phyloP scores from a whole-genome alignment of 371 early-diverging fungal species.

The Mucor indicus region DNA sequence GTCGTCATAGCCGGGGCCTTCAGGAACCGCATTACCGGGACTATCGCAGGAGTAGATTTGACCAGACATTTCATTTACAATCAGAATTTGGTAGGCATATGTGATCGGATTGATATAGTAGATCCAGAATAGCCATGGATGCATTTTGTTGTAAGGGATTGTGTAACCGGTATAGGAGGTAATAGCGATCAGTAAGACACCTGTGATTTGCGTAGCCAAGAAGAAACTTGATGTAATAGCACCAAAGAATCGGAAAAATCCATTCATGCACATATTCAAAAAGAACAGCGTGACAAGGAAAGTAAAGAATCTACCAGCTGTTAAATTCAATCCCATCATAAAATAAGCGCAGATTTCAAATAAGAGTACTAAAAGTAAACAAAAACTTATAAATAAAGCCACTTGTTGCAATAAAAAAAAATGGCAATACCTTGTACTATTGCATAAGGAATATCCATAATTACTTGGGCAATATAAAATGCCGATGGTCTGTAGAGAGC shows the following conservation, averaged over 20 bases:
- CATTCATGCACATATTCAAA: slow-evolving; percentile 51
- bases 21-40: slow-evolving; percentile 37
- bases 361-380: slow-evolving; percentile 18
- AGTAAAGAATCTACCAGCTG: slow-evolving; percentile 39
- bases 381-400: no score
- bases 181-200: slow-evolving; percentile 52
- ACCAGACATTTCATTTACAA: slow-evolving; percentile 66
- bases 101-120: slow-evolving; percentile 69
- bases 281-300: slow-evolving; percentile 48
- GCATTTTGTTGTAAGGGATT: slow-evolving; percentile 58
- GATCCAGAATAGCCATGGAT: slow-evolving; percentile 71
- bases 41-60: slow-evolving; percentile 36
- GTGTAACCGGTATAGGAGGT: slow-evolving; percentile 64
- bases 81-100: slow-evolving; percentile 58
- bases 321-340: slow-evolving; percentile 50
- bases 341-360: slow-evolving; percentile 58
- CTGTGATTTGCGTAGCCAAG: slow-evolving; percentile 53
- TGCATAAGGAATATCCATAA: slow-evolving; percentile 40
- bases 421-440: slow-evolving; percentile 31
- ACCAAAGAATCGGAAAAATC: slow-evolving; percentile 39
- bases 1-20: slow-evolving; percentile 39
- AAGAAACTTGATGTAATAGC: slow-evolving; percentile 51
- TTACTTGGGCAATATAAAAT: slow-evolving; percentile 57
- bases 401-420: slow-evolving; percentile 7
- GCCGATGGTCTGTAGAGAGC: slow-evolving; percentile 65